Evolutionary conservation across 768 basidiomycete species (phyloP).

Genomic region (Mycena venus): DNA sequence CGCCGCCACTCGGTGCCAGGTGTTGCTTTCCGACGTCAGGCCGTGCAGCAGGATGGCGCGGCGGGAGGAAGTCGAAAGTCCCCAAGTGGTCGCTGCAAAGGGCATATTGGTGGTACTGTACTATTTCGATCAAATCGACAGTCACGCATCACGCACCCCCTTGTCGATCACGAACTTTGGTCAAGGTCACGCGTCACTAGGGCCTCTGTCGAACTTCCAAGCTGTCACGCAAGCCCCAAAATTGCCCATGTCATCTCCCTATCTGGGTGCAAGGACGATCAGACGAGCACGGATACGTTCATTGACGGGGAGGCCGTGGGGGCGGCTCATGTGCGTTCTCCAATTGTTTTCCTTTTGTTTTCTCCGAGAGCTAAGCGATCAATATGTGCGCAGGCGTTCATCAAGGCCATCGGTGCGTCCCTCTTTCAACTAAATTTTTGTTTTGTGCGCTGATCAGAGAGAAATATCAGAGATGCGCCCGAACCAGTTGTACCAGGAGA

Average conservation of each 20-base stretch:
- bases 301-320: conserved; percentile 79
- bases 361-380: background rate
- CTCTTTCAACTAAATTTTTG: too few species aligned
- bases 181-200: too few species aligned
- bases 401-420: conserved; percentile 61
- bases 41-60: background rate
- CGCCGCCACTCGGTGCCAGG: background rate
- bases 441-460: too few species aligned
- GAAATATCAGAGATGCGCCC: conserved; percentile 65
- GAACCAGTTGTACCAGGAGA: conserved; percentile 73
- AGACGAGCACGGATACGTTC: too few species aligned
- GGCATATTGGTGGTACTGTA: too few species aligned
- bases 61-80: background rate
- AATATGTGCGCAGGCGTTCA: too few species aligned
- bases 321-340: conserved; percentile 80
- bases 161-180: too few species aligned
- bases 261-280: conserved; percentile 77
- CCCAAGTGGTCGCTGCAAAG: background rate
- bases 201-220: too few species aligned
- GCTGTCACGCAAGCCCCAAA: too few species aligned
- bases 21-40: background rate
- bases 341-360: background rate
- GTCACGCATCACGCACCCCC: too few species aligned
- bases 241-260: conserved; percentile 88
- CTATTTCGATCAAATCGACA: too few species aligned